Evolutionary conservation across 176 grass and related monocot species (phyloP), one percentile per base, ranked within the genome.

Genomic region (Microstegium vimineum): DNA sequence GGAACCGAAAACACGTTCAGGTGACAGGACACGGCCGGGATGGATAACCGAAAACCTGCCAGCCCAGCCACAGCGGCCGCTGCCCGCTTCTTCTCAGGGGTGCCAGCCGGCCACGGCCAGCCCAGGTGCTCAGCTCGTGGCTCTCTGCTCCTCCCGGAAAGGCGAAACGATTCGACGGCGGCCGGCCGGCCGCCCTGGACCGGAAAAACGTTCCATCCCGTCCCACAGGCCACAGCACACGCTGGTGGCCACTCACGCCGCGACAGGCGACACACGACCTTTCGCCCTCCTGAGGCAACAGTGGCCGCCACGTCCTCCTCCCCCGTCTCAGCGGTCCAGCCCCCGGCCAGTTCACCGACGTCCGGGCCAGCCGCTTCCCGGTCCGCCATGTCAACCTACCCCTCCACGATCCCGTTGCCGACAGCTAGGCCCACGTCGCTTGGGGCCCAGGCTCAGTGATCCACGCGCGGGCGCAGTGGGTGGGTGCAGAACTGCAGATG

Each of bases 261-360:
- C 41, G 52, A 62, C 59, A 28, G 25, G 59, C 10, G 10, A 14
- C 74, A 12, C 59, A 28, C n/a, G n/a, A 28, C 17, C 69, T 17
- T 72, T 71, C 15, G 66, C 25, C 56, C 56, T 9, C 56, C 56
- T 9, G 34, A 42, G 22, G 81, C 61, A 38, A 67, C 59, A 61
- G 81, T 79, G 81, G 9, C 17, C 16, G 69, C 81, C 86, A 78
- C 86, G 80, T 77, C 77, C 45, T 73, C 28, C 26, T 86, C n/a
- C 60, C 27, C 5, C 40, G 28, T 32, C 27, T 16, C 27, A 1
- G 40, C 42, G 12, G 12, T 43, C 42, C 62, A 4, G 25, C 41
- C 16, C 16, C 25, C 59, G 18, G 13, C 33, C 8, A 5, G 5
- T 40, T 5, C 65, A 51, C 75, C 78, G 84, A 65, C 57, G 22